These are phyloP conservation scores for Cucurbita ficifolia DNA, from an alignment of 306 rosid species.

Conservation along the genomic window DNA sequence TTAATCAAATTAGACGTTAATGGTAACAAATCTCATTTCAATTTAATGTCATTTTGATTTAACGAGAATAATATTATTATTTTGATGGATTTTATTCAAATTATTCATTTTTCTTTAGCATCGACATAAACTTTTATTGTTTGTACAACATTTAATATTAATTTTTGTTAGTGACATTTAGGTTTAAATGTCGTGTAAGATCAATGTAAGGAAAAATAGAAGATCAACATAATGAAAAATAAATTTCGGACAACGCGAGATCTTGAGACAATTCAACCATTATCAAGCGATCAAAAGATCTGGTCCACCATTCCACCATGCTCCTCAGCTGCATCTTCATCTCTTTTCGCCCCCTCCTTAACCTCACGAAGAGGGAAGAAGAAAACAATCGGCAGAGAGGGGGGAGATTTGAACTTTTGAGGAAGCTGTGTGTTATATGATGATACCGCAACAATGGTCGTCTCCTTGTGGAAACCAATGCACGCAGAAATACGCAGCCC, in stretches of 20 bases:
- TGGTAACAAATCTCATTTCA: too few species aligned
- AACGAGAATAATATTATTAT: too few species aligned
- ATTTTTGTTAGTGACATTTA: too few species aligned
- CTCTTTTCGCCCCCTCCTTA: neutral
- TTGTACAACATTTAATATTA: too few species aligned
- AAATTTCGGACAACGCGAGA: neutral
- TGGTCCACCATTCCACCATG: neutral
- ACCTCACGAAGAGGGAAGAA: neutral
- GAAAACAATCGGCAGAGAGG: neutral
- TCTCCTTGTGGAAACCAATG: conserved; percentile 67
- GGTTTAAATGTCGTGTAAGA: too few species aligned
- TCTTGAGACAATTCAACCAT: neutral
- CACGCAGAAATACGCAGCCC: conserved; percentile 60
- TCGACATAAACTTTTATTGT: too few species aligned
- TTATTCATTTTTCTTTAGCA: too few species aligned
- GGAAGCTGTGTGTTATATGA: conserved; percentile 7
- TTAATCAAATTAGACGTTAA: too few species aligned
- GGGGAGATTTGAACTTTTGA: neutral
- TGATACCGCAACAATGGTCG: conserved; percentile 68
- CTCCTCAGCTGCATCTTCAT: neutral
- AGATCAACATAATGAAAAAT: neutral
- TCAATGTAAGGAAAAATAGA: too few species aligned
- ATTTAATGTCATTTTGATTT: too few species aligned
- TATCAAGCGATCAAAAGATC: neutral
- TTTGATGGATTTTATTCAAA: too few species aligned